Percentiles rank a stretch among this genome's conserved stretches.
These are phyloP conservation scores for Eucalyptus pauciflora DNA, from an alignment of 345 rosid species.

Conservation along the genomic window DNA sequence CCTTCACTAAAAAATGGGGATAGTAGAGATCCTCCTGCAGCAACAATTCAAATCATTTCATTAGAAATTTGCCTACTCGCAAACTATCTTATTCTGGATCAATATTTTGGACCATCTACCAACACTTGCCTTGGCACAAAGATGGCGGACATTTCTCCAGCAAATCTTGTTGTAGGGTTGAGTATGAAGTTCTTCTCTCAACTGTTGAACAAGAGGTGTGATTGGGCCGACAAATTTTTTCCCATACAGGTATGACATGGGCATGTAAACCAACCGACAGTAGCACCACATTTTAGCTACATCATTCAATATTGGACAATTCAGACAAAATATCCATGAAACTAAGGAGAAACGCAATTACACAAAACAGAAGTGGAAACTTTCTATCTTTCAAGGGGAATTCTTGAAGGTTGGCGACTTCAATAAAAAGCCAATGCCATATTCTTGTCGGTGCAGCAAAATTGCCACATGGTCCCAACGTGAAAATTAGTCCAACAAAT, in stretches of 20 bases:
- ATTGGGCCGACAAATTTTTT: conserved; percentile 24
- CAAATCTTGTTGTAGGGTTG: conserved; percentile 6
- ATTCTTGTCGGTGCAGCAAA: not conserved
- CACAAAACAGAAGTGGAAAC: no score
- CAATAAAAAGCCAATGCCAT: not conserved
- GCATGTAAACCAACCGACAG: conserved; percentile 24
- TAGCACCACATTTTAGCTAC: conserved; percentile 29
- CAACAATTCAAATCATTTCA: not conserved
- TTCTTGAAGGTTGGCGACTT: not conserved
- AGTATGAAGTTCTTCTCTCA: conserved; percentile 13
- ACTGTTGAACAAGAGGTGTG: conserved; percentile 11
- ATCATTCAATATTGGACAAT: not conserved
- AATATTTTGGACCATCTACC: not conserved
- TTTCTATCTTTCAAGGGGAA: not conserved
- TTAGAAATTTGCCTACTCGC: not conserved
- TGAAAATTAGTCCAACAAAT: not conserved
- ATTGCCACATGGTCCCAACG: not conserved
- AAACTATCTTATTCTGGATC: not conserved
- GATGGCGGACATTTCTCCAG: conserved; percentile 14
- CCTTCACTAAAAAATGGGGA: conserved; percentile 27
- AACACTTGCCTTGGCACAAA: not conserved
- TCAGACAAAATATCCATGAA: not conserved
- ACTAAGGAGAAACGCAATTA: not conserved
- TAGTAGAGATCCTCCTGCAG: conserved; percentile 26
- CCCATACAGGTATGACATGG: conserved; percentile 21